Base-by-base conservation (phyloP, 2,329 filamentous ascomycete species). In the Talaromyces sp. region DNA sequence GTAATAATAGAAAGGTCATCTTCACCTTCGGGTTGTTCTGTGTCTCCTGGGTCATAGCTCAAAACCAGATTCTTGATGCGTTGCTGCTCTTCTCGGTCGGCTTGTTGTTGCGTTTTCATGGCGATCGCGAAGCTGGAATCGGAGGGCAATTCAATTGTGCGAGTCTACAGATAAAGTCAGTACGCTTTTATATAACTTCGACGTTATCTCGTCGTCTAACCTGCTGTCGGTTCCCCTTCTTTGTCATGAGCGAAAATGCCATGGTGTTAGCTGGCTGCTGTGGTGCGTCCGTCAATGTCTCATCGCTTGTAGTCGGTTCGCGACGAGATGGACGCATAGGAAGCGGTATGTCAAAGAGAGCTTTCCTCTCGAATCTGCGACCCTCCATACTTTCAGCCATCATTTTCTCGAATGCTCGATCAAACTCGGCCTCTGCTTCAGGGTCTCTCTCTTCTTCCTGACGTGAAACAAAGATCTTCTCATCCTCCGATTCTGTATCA, bases 361-460 rank as follows among this genome's bases (percentile, higher is more conserved):
- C 86, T 75, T 96, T 97, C 62, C 94, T 89, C 69, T 99, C 94
- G 65, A 96, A 96, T 67, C 96, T 97, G 66, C 94, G 86, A 4
- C 93, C 95, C 65, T 99, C 94, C 67, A 96, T 78, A 76, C 93
- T 97, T 73, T 99, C 94, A 53, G 92, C 84, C 93, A 99, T 97
- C 84, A 99, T 89, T 74, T 96, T 97, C 37, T 94, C 92, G 72
- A 96, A 94, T 74, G 97, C 94, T 66, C 93, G 89, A 70, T 99
- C 95, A 70, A 99, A 99, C 41, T 99, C 94, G 6, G 93, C 94
- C 69, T 99, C 94, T 40, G 88, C 91, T 75, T 97, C 92, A 0
- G 93, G 92, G 64, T 99, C 92, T 58, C 92, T 82, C 66, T 93
- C 84, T 70, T 97, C 91, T 71, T 96, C 89, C 68, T 93, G 88